Evolutionary conservation across 2,329 filamentous ascomycete genomes (phyloP), one percentile per base, ranked within the genome.

Genomic region (Cordyceps cicadae): DNA sequence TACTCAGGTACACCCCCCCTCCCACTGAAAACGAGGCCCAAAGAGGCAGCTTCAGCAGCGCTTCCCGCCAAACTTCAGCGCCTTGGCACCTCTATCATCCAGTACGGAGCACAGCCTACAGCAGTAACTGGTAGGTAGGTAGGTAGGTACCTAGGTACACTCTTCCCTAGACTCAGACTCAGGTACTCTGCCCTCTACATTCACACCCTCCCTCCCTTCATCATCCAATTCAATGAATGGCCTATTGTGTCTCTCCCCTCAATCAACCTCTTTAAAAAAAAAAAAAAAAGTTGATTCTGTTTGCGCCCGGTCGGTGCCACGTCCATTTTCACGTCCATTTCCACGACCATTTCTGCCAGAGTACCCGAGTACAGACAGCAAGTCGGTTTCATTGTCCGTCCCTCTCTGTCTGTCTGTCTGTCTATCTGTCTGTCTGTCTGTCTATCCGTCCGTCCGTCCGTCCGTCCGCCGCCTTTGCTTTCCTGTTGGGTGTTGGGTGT

Each of bases 221-320:
- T 24, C 50, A 26, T n/a, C 7, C 29, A 50, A 37, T 24, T 24
- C 24, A 37, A 14, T n/a, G n/a, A n/a, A n/a, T n/a, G 34, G 2
- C 34, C 34, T 45, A 34, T 34, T 58, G 55, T 58, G 46, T 58
- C 34, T 58, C 34, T 58, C 12, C 14, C 14, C 46, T 51, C 55
- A 50, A 51, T 50, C 46, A 32, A 41, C 46, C 32, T 15, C 29
- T 8, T 1, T 3, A 29, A 32, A 29, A 29, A 32, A 43, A 8
- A 29, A 29, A 32, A 29, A 29, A 32, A 43, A 48, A 17, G 32
- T 21, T 52, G 56, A 59, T 43, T 59, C 48, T 34, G 37, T 58
- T 34, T 58, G 52, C 52, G 43, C 54, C 54, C 19, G 45, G 14
- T 21, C n/a, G 34, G 34, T 59, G 24, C 5, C 39, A 49, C 46